phyloP scores from a whole-genome alignment of 2,329 filamentous ascomycete species.

The Colletotrichum tropicicola region DNA sequence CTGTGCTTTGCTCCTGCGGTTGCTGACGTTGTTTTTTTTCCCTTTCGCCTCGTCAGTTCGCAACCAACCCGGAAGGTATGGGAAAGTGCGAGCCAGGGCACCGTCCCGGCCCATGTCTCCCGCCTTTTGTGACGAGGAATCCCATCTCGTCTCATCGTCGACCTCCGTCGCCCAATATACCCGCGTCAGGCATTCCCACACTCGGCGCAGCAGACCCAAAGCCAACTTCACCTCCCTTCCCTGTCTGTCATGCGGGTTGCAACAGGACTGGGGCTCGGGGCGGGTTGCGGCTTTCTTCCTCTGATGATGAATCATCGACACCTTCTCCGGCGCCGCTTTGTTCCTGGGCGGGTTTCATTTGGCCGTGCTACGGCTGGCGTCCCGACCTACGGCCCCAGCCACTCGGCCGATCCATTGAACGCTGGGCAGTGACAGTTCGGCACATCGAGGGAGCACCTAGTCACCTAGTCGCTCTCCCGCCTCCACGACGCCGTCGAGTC shows the following conservation, averaged over 20 bases:
- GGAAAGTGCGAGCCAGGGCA: background rate
- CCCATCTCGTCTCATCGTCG: conserved; percentile 2
- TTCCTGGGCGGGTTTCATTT: conserved; percentile 1
- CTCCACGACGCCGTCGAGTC: too few relatives aligned
- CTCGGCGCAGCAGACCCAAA: conserved; percentile 3
- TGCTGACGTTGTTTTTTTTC: too few relatives aligned
- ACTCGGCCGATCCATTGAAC: conserved; percentile 3
- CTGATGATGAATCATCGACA: conserved; percentile 29
- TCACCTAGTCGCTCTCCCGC: too few relatives aligned
- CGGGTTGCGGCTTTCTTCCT: background rate
- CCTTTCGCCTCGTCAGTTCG: too few relatives aligned
- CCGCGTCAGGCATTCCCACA: conserved; percentile 2
- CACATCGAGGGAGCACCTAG: too few relatives aligned
- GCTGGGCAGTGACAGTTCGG: background rate
- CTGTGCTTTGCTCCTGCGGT: too few relatives aligned
- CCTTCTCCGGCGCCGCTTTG: conserved; percentile 6
- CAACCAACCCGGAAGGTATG: too few relatives aligned
- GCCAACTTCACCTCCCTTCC: conserved; percentile 6
- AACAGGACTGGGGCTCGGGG: conserved; percentile 11
- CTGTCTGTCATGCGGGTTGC: conserved; percentile 22
- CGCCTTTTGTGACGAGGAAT: background rate
- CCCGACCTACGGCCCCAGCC: background rate
- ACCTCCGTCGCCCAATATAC: background rate
- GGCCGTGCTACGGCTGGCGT: background rate
- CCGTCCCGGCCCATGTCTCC: background rate